Base-by-base conservation (phyloP, 73 alveolate genomes). In the Symbiodinium pilosum region DNA sequence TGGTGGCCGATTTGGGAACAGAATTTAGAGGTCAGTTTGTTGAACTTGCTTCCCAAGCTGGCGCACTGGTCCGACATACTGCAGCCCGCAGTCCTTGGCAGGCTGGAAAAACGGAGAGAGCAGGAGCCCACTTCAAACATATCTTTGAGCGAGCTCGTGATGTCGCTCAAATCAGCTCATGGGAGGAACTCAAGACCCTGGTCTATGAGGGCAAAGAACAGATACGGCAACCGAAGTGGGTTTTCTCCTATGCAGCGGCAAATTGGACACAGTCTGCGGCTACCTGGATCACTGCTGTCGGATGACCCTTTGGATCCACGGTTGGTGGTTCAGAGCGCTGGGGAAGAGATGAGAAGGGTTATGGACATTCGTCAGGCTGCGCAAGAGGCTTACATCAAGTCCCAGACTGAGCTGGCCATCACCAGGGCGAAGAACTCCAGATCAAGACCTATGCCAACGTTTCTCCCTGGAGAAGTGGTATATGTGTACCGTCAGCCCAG, bases 41-140 rank as follows among this genome's bases (percentile, higher is more conserved):
- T 0, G 43, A 64, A 0, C 24, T 39, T 34, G 30, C 73, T 24
- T 41, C 36, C 2, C 71, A 88, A 32, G 34, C 71, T 0, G 95
- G 95, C 8, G 64, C 86, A 0, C 44, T 59, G 9, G 24, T 59
- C 1, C 30, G 73, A 32, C 69, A 83, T 28, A 88, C 73, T 14
- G 95, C 86, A 0, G 95, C 95, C 24, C 2, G 95, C 0, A 52
- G 86, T 0, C 95, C 95, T 0, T 81, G 77, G 44, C 95, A 88
- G 16, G 86, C 69, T 39, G 95, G 95, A 4, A 36, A 83, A 0
- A 88, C 95, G 0, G 95, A 88, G 11, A 7, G 95, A 0, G 69
- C 69, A 39, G 95, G 95, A 40, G 86, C 86, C 12, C 38, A 56
- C 43, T 83, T 54, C 47, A 88, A 88, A 28, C 4, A 24, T 28